Evolutionary conservation across 1,284 basidiomycete genomes (phyloP), one percentile per base, ranked within the genome.

Genomic region (Moesziomyces antarcticus): DNA sequence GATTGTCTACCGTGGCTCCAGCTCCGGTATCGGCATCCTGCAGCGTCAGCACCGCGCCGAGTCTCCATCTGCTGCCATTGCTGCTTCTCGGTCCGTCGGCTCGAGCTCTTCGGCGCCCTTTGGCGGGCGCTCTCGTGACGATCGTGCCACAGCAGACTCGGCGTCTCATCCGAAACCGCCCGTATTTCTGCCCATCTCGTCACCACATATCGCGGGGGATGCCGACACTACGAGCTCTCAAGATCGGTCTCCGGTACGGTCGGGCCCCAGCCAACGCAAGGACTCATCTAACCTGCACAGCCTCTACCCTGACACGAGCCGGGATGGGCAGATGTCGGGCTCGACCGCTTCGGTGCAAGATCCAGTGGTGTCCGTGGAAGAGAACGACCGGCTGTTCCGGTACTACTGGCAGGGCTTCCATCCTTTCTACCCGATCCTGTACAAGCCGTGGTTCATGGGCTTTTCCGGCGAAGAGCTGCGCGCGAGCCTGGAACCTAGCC

Each of bases 341-440:
- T 30, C 21, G 1, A 24, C n/a, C 16, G 47, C 30, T 0, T 45
- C 52, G 9, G 22, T 25, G 4, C 54, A 65, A 13, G 75, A 77
- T 25, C 76, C 73, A 9, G 14, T 60, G 11, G 67, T 74, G 18
- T 64, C 67, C n/a, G 55, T 59, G 6, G 61, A 76, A 33, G 74
- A 78, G 43, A 62, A 62, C 22, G 67, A 62, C 20, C 59, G 62
- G 14, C 68, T 78, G 11, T 78, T 78, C 44, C 67, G 71, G 2
- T 74, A 76, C 58, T 81, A 81, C 55, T 81, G 73, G 67, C 63
- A 68, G 25, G 75, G 75, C 40, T 78, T 79, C 25, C 79, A 81
- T 50, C 77, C 79, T 0, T 77, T 78, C 64, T 80, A 78, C 47
- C 79, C 79, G 22, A 67, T 80, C 46, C 62, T 80, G n/a, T 80